Conservation (phyloP, 345 rosid genomes). For the Aethionema arabicum region DNA sequence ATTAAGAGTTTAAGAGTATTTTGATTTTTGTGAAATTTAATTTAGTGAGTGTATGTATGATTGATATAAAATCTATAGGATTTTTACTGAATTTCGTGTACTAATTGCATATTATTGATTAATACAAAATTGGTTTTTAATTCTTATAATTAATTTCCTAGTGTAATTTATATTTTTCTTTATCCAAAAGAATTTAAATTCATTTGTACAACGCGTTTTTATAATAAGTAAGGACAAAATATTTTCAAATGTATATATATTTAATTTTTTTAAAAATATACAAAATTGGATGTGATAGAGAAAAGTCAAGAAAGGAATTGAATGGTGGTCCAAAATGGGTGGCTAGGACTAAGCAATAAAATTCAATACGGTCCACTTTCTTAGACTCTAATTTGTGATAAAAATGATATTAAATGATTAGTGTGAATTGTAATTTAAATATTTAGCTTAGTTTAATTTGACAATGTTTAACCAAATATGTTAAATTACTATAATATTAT, state of each 20-base stretch:
- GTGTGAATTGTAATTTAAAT: not conserved
- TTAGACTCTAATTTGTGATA: slow-evolving; percentile 1
- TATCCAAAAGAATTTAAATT: too few species aligned
- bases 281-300: not conserved
- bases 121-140: too few species aligned
- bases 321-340: slow-evolving; percentile 19
- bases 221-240: too few species aligned
- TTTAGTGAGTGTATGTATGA: not conserved
- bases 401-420: slow-evolving; percentile 21
- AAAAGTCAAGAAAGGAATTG: slow-evolving; percentile 9
- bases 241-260: too few species aligned
- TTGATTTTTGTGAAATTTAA: not conserved
- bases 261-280: too few species aligned
- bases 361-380: slow-evolving; percentile 4
- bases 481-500: not conserved
- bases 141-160: too few species aligned
- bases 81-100: too few species aligned
- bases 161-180: too few species aligned
- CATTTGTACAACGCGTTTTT: too few species aligned
- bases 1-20: not conserved
- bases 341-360: slow-evolving; percentile 10
- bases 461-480: slow-evolving; percentile 2
- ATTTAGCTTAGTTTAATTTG: slow-evolving; percentile 5
- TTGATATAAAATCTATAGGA: too few species aligned
- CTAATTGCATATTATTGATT: too few species aligned